Percentiles rank a stretch among this genome's conserved stretches.
Conservation (phyloP, 192 early-diverging fungal species). For the Lunasporangiospora selenospora region DNA sequence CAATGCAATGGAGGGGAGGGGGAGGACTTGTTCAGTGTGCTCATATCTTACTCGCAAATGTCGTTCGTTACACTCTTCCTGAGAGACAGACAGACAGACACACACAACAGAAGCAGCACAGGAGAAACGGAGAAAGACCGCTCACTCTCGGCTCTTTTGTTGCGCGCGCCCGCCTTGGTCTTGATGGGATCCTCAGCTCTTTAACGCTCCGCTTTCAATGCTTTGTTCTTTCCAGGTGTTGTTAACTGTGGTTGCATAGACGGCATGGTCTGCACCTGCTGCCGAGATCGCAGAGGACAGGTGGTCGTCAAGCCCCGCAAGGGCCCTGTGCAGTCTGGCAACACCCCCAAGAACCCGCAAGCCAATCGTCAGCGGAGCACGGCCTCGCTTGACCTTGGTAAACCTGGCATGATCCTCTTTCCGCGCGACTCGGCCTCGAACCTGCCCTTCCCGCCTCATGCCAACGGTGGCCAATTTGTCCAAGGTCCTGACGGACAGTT, state of each 20-base stretch:
- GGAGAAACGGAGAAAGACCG: too few relatives aligned
- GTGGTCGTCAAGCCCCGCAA: constrained; percentile 20
- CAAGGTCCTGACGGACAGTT: constrained; percentile 26
- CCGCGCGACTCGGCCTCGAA: constrained; percentile 25
- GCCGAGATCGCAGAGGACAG: constrained; percentile 12
- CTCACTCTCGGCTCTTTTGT: too few relatives aligned
- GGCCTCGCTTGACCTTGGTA: constrained; percentile 37
- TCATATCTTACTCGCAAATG: too few relatives aligned
- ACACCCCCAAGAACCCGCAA: constrained; percentile 6
- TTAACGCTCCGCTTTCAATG: not conserved
- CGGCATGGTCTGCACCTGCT: constrained; percentile 18
- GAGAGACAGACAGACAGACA: too few relatives aligned
- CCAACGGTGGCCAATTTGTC: constrained; percentile 14
- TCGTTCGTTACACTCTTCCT: too few relatives aligned
- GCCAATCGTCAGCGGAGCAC: constrained; percentile 25
- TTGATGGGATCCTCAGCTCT: too few relatives aligned
- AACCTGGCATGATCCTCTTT: constrained; percentile 23
- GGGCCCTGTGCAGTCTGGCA: constrained; percentile 1
- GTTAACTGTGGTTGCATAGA: constrained; percentile 27
- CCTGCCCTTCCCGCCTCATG: constrained; percentile 27
- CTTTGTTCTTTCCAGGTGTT: constrained; percentile 31
- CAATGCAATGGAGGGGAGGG: too few relatives aligned
- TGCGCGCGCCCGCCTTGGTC: too few relatives aligned
- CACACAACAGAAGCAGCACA: too few relatives aligned
- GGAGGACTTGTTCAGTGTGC: too few relatives aligned